phyloP scores from a whole-genome alignment of 2,329 filamentous ascomycete species.

The Dactylellina haptotyla region DNA sequence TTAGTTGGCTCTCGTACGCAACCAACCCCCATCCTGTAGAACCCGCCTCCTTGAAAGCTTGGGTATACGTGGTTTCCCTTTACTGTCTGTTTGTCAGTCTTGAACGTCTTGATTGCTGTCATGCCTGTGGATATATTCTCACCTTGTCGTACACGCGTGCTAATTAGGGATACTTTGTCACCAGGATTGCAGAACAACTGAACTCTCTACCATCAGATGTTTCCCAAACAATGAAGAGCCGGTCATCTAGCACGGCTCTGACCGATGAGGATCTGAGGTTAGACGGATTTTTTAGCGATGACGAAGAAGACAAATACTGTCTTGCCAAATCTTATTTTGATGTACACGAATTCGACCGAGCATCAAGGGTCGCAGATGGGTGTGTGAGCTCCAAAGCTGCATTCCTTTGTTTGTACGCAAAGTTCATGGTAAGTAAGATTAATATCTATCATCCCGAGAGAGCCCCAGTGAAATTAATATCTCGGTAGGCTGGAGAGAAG shows the following conservation, averaged over 20 bases:
- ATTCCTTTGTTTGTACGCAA: slow-evolving; percentile 91
- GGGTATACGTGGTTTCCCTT: not conserved
- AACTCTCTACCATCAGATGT: slow-evolving; percentile 57
- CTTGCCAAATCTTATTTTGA: slow-evolving; percentile 95
- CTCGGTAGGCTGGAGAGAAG: slow-evolving; percentile 79
- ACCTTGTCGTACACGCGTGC: slow-evolving; percentile 1
- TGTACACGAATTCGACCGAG: slow-evolving; percentile 92
- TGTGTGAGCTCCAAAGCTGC: slow-evolving; percentile 72
- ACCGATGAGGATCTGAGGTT: slow-evolving; percentile 13
- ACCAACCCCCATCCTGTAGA: not conserved
- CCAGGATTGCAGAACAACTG: slow-evolving; percentile 47
- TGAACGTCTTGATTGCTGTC: no score
- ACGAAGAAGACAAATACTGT: slow-evolving; percentile 69
- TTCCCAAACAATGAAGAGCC: slow-evolving; percentile 74
- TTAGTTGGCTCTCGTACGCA: not conserved
- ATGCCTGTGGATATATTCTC: no score
- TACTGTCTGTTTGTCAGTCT: no score
- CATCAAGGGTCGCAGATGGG: slow-evolving; percentile 73
- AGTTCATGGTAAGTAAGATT: slow-evolving; percentile 71
- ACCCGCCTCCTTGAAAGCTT: not conserved
- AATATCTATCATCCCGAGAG: not conserved
- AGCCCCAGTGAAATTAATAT: not conserved
- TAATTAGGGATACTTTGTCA: slow-evolving; percentile 20
- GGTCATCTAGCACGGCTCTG: slow-evolving; percentile 74
- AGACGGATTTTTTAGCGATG: slow-evolving; percentile 37